A percentile compares a stretch with the other conserved stretches of the same genome.
These are phyloP conservation scores for Pistacia vera DNA, from an alignment of 345 rosid species.

Conservation along the genomic window DNA sequence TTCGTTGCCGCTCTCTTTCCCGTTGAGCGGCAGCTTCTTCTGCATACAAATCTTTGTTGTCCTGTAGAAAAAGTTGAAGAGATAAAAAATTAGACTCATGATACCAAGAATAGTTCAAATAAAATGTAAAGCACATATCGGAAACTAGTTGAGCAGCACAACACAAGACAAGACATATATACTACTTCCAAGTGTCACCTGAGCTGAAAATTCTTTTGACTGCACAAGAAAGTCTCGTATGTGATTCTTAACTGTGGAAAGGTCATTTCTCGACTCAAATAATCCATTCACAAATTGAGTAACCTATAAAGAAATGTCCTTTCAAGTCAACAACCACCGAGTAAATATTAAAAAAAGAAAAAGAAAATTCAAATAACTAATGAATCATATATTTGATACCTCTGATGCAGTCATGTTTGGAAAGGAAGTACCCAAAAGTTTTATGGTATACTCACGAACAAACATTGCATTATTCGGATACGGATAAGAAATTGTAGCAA, in stretches of 20 bases:
- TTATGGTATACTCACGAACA: conserved; percentile 91
- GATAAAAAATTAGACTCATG: not conserved
- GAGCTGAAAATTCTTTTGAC: conserved; percentile 84
- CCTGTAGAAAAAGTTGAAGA: conserved; percentile 35
- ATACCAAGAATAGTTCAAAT: not conserved
- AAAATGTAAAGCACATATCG: not conserved
- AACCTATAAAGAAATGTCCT: conserved; percentile 49
- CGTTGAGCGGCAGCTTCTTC: conserved; percentile 81
- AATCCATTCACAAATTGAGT: conserved; percentile 87
- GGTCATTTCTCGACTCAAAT: conserved; percentile 79
- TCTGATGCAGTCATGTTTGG: conserved; percentile 94
- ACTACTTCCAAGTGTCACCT: conserved; percentile 38
- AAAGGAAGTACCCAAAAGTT: conserved; percentile 87
- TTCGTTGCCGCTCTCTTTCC: conserved; percentile 69
- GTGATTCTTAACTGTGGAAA: conserved; percentile 76
- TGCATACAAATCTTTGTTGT: conserved; percentile 78
- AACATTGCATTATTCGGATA: conserved; percentile 77
- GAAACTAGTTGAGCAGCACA: not conserved
- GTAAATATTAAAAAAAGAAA: not conserved
- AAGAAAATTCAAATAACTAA: not conserved
- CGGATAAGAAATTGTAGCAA: conserved; percentile 64
- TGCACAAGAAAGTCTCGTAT: conserved; percentile 96
- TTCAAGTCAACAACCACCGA: conserved; percentile 19
- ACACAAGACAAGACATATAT: not conserved
- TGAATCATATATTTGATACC: conserved; percentile 35